Conservation (phyloP, 257 asterid genomes). For the Echium plantagineum region DNA sequence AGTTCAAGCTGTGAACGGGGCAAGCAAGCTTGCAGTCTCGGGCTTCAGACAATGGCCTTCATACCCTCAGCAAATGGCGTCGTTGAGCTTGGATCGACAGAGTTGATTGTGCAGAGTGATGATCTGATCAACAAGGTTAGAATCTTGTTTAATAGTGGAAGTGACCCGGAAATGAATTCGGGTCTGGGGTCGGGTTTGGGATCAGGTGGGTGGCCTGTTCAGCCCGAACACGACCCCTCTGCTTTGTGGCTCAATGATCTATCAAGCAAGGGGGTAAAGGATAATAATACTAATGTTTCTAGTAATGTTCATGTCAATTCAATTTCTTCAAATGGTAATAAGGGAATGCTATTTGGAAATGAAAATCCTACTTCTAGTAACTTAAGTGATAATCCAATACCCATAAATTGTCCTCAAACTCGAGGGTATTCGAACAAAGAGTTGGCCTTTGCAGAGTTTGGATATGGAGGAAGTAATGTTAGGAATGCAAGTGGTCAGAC, state of each 20-base stretch:
- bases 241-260: conserved; percentile 21
- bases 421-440: conserved; percentile 7
- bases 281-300: background rate
- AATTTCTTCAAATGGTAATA: conserved; percentile 2
- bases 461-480: conserved; percentile 4
- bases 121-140: conserved; percentile 22
- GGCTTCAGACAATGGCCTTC: conserved; percentile 17
- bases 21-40: conserved; percentile 11
- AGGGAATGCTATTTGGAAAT: conserved; percentile 7
- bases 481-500: conserved; percentile 1
- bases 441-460: conserved; percentile 12
- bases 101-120: conserved; percentile 13
- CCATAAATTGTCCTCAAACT: background rate
- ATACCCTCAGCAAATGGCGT: conserved; percentile 20
- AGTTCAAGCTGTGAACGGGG: conserved; percentile 18
- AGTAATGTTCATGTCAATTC: background rate
- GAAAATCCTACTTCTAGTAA: conserved; percentile 2
- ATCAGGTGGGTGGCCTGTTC: conserved; percentile 16
- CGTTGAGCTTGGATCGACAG: conserved; percentile 24
- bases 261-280: conserved; percentile 3
- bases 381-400: background rate
- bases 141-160: conserved; percentile 14
- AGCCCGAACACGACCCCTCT: conserved; percentile 21
- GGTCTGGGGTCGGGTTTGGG: conserved; percentile 12
- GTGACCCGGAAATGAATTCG: background rate